Evolutionary conservation across 177 flowering plant species (phyloP).

Genomic region (Tripterygium wilfordii): DNA sequence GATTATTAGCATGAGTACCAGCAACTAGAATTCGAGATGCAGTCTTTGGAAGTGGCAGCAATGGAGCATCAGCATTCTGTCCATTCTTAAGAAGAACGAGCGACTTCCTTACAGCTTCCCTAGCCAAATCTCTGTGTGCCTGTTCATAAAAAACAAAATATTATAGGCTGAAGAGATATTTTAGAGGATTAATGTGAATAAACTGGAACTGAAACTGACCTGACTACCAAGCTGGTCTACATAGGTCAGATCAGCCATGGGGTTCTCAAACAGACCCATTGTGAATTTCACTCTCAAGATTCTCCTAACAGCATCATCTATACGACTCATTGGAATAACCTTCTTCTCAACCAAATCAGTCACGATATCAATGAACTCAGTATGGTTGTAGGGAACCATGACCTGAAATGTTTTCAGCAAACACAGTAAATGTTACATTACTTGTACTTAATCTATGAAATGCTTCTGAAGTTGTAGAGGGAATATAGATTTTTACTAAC

Average conservation of each 20-base stretch:
- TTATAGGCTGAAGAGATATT: background rate
- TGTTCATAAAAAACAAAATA: background rate
- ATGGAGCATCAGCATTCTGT: constrained; percentile 7
- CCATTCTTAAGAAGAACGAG: constrained; percentile 37
- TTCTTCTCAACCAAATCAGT: constrained; percentile 14
- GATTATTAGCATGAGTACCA: constrained; percentile 32
- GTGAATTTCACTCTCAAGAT: constrained; percentile 35
- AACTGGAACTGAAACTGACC: constrained; percentile 16
- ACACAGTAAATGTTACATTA: background rate
- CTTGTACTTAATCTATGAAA: background rate
- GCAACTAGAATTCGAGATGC: constrained; percentile 27
- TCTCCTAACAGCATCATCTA: constrained; percentile 36
- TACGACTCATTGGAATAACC: constrained; percentile 28
- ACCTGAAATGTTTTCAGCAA: constrained; percentile 8
- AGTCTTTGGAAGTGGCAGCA: constrained; percentile 31
- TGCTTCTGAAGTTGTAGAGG: no score
- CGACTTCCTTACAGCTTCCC: constrained; percentile 40
- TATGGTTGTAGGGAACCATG: constrained; percentile 26
- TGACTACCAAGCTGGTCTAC: constrained; percentile 21
- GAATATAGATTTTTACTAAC: constrained; percentile 4
- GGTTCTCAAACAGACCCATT: constrained; percentile 38
- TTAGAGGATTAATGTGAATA: background rate
- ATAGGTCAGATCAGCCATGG: constrained; percentile 20
- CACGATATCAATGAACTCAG: constrained; percentile 17
- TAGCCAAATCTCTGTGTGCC: constrained; percentile 34